Percentiles rank a stretch among this genome's conserved stretches.
These are phyloP conservation scores for Trichoderma arundinaceum DNA, from an alignment of 2,329 filamentous ascomycete species.

Conservation along the genomic window DNA sequence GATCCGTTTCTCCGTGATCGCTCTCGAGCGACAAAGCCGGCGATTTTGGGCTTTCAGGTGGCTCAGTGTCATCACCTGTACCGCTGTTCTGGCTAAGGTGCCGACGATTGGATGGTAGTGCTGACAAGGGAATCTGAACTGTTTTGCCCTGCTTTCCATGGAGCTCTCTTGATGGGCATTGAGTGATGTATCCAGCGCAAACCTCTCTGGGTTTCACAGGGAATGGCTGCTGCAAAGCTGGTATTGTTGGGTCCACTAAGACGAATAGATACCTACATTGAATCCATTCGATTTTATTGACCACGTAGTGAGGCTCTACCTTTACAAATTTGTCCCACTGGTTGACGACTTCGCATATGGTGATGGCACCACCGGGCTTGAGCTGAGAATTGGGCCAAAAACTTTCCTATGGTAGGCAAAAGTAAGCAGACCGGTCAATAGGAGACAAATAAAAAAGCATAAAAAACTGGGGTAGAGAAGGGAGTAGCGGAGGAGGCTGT, in stretches of 20 bases:
- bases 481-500: too few species aligned
- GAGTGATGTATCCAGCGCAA: constrained; percentile 37
- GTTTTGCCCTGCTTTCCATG: background rate
- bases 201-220: constrained; percentile 23
- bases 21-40: constrained; percentile 16
- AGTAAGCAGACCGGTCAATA: background rate
- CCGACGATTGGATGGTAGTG: constrained; percentile 33
- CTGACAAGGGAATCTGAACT: constrained; percentile 40
- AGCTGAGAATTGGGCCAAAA: constrained; percentile 72
- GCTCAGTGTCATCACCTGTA: background rate
- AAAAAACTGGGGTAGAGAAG: background rate
- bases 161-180: constrained; percentile 37
- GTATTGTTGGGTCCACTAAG: constrained; percentile 32
- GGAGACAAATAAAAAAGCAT: background rate
- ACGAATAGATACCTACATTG: constrained; percentile 85
- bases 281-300: constrained; percentile 81
- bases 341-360: constrained; percentile 87
- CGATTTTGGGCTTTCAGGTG: background rate
- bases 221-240: constrained; percentile 31
- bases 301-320: constrained; percentile 68
- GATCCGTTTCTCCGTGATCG: constrained; percentile 32
- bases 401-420: background rate
- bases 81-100: background rate
- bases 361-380: constrained; percentile 64
- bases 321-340: constrained; percentile 65